Evolutionary conservation across 495 filamentous ascomycete genomes (phyloP), one percentile per base, ranked within the genome.

Genomic region (Hypoxylon fuscum): DNA sequence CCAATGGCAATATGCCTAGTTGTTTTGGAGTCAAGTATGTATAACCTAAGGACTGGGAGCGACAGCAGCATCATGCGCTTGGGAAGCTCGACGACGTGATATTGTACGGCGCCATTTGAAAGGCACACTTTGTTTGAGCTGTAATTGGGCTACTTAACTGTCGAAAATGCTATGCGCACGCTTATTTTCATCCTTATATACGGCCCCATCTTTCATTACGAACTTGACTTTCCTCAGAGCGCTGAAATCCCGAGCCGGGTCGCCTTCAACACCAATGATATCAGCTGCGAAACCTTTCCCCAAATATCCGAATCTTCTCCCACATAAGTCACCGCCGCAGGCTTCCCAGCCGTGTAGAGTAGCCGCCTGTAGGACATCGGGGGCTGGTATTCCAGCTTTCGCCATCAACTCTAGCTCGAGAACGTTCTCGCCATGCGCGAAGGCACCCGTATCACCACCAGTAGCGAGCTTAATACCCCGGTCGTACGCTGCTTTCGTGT

Each of bases 391-490:
- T 2, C 79, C 82, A n/a, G 79, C 77, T 27, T 82, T 70, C 3
- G 76, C 48, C 75, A 85, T 74, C 7, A 84, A 45, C 64, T 84
- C 81, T 34, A 84, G 29, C 64, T 84, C 82, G 0, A 79, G 50
- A 1, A 54, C 74, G 53, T 83, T 83, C 31, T 80, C 71, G 0
- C 82, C 82, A 38, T 85, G 82, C 21, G 75, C 62, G 55, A 83
- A 80, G 0, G 77, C 69, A 1, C 82, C 82, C 3, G 79, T 84
- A 44, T 84, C 82, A 1, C 81, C 82, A 1, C 82, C 82, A 1
- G 76, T 67, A 0, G 73, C 77, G 2, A 85, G 25, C 49, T 74
- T 73, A 31, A 85, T 75, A 0, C 82, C 82, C 5, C n/a, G 23
- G 38, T 81, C 74, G 15, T 58, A 72, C 5, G 68, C 74, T 11